Percentiles rank a stretch among this genome's conserved stretches.
Conservation (phyloP, 1,284 basidiomycete genomes). For the Pseudozyma flocculosa region DNA sequence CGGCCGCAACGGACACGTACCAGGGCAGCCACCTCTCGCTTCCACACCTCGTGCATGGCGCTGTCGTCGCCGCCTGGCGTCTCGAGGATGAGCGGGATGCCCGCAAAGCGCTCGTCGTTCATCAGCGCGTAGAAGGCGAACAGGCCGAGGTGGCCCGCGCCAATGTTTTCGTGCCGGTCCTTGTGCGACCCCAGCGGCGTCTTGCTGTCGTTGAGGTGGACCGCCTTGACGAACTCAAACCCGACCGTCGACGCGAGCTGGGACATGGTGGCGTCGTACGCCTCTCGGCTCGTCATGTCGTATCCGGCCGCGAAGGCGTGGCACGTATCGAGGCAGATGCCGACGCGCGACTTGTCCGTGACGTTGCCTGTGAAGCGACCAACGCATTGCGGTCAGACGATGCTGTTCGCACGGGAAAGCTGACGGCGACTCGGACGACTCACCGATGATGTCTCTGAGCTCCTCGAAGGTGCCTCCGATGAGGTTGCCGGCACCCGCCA, state of each 20-base stretch:
- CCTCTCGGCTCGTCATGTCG: constrained; percentile 68
- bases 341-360: constrained; percentile 72
- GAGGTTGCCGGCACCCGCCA: constrained; percentile 74
- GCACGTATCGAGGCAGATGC: constrained; percentile 85
- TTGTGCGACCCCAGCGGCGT: constrained; percentile 67
- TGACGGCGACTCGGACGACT: background rate
- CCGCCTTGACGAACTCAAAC: constrained; percentile 67
- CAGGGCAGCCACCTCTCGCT: constrained; percentile 65
- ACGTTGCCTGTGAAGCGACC: constrained; percentile 58
- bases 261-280: constrained; percentile 60
- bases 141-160: constrained; percentile 72
- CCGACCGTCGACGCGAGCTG: constrained; percentile 72
- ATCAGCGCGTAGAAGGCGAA: constrained; percentile 69
- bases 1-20: too few species aligned
- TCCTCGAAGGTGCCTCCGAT: constrained; percentile 74
- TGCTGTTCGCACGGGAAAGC: too few species aligned
- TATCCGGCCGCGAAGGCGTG: constrained; percentile 82
- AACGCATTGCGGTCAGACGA: background rate
- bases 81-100: constrained; percentile 78
- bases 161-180: constrained; percentile 82
- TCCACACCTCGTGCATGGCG: constrained; percentile 67
- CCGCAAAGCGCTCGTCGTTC: constrained; percentile 68
- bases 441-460: constrained; percentile 68
- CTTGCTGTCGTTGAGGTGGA: constrained; percentile 85
- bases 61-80: constrained; percentile 68